Evolutionary conservation across 2,329 filamentous ascomycete genomes (phyloP).

Genomic region (Colletotrichum abscissum): DNA sequence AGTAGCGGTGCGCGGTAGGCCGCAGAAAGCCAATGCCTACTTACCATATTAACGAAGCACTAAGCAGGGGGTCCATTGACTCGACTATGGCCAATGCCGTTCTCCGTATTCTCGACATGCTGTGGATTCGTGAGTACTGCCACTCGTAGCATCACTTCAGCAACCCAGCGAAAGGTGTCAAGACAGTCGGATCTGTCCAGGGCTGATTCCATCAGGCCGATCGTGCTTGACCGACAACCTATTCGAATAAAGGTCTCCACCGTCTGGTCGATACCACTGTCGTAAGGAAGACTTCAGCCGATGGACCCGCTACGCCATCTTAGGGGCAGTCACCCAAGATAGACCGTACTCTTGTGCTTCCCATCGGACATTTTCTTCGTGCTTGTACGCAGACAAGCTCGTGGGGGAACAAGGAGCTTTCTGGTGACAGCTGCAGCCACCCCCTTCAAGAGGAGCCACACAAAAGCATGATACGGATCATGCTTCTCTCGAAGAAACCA

Average conservation of each 20-base stretch:
- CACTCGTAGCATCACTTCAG: conserved; percentile 18
- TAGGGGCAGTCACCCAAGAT: conserved; percentile 5
- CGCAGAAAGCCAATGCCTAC: conserved; percentile 49
- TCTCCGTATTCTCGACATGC: conserved; percentile 10
- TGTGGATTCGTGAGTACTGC: not conserved
- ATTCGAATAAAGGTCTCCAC: not conserved
- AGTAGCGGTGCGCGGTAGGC: conserved; percentile 45
- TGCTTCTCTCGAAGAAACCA: conserved; percentile 53
- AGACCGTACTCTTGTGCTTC: conserved; percentile 24
- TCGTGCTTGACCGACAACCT: not conserved
- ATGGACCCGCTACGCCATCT: not conserved
- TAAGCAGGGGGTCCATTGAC: conserved; percentile 47
- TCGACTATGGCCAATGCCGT: conserved; percentile 44
- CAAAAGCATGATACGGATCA: conserved; percentile 37
- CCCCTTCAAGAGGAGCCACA: conserved; percentile 45
- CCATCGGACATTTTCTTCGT: conserved; percentile 41
- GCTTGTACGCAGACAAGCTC: conserved; percentile 52
- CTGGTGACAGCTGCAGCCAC: conserved; percentile 54
- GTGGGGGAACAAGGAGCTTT: conserved; percentile 49
- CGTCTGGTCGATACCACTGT: not conserved
- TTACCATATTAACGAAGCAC: conserved; percentile 38
- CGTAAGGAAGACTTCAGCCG: not conserved
- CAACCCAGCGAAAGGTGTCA: not conserved
- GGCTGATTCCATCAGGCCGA: conserved; percentile 11
- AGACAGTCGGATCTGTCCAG: not conserved